Percentiles rank a stretch among this genome's conserved stretches.
phyloP scores from a whole-genome alignment of 2,329 filamentous ascomycete genomes.

The Cordyceps farinosa region DNA sequence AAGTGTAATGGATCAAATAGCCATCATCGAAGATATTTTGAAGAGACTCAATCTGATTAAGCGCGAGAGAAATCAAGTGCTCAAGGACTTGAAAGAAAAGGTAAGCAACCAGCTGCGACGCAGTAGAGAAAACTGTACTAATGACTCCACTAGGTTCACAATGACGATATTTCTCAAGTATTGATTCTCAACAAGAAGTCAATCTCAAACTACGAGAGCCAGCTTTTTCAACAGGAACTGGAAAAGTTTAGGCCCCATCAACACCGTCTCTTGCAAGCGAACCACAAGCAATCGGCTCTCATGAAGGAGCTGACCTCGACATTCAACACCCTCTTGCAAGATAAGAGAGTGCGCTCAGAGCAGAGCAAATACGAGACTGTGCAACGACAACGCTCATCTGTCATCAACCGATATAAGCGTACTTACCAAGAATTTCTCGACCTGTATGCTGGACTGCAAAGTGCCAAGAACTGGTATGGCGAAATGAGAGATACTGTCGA shows the following conservation, averaged over 20 bases:
- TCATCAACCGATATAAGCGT: conserved; percentile 83
- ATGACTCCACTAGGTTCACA: conserved; percentile 65
- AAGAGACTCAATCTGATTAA: conserved; percentile 92
- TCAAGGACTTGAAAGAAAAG: conserved; percentile 98
- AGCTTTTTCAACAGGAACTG: conserved; percentile 92
- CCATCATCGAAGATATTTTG: conserved; percentile 81
- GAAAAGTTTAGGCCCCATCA: conserved; percentile 96
- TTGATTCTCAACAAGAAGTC: conserved; percentile 97
- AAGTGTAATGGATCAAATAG: conserved; percentile 86
- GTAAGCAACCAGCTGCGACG: conserved; percentile 46
- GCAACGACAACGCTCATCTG: conserved; percentile 74
- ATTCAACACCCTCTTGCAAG: conserved; percentile 85
- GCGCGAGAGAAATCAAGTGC: conserved; percentile 81
- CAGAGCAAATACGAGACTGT: conserved; percentile 93
- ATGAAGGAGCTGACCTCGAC: conserved; percentile 91
- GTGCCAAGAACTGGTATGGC: conserved; percentile 88
- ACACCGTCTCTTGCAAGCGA: conserved; percentile 84
- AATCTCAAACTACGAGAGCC: conserved; percentile 84
- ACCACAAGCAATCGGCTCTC: conserved; percentile 88
- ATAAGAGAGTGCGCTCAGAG: conserved; percentile 88
- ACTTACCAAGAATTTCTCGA: conserved; percentile 92
- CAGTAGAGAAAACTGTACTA: background rate
- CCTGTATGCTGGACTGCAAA: conserved; percentile 76
- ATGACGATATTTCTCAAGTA: conserved; percentile 95
- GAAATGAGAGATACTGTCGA: conserved; percentile 96